A percentile compares a stretch with the other conserved stretches of the same genome.
phyloP scores from a whole-genome alignment of 441 rosid species.

The Croton laevigatus region DNA sequence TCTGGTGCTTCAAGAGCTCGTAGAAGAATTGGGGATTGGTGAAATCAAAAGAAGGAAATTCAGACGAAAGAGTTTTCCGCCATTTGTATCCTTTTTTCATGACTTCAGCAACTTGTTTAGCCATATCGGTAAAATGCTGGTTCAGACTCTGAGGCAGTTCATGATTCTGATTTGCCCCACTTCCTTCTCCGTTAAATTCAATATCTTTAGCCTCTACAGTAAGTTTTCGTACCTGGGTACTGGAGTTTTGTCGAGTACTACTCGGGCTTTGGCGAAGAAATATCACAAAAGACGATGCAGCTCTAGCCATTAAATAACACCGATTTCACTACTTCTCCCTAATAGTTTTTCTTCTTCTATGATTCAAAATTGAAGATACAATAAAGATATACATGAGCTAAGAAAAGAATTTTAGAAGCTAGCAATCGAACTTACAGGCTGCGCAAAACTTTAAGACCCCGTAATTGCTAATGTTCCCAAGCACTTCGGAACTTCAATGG shows the following conservation, averaged over 20 bases:
- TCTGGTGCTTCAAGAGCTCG: conserved; percentile 49
- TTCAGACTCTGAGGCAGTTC: background rate
- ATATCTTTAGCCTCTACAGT: conserved; percentile 29
- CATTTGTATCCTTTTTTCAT: conserved; percentile 45
- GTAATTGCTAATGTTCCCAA: background rate
- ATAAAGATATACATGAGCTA: background rate
- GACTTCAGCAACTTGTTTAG: conserved; percentile 42
- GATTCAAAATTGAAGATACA: background rate
- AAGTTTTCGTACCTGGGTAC: conserved; percentile 28
- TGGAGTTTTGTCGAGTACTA: conserved; percentile 13
- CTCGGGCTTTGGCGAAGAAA: conserved; percentile 25
- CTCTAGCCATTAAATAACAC: conserved; percentile 24
- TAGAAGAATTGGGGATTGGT: conserved; percentile 47
- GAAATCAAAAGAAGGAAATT: conserved; percentile 53
- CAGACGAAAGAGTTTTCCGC: conserved; percentile 49
- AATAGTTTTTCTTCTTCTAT: background rate
- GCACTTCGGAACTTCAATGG: background rate
- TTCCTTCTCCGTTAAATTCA: conserved; percentile 22
- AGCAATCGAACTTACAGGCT: conserved; percentile 12
- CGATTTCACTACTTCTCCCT: background rate
- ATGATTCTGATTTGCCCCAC: conserved; percentile 12
- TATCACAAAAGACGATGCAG: conserved; percentile 16
- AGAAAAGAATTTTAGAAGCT: background rate
- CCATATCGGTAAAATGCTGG: conserved; percentile 36
- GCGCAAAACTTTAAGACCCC: background rate